These are phyloP conservation scores for Fermentozyma sake DNA, from an alignment of 1,139 yeast species.

Conservation along the genomic window DNA sequence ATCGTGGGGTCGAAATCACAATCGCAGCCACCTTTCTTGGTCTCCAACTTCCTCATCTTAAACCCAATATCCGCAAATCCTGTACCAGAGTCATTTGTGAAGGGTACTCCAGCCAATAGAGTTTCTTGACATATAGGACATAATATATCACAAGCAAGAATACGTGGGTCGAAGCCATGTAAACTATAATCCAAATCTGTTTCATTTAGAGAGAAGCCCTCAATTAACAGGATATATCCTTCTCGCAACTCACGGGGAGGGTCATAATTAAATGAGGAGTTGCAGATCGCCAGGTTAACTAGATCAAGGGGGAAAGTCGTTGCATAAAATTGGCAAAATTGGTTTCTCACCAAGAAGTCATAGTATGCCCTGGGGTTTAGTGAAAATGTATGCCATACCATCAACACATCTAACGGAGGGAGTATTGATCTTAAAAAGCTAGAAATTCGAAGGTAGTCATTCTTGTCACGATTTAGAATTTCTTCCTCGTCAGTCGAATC, in stretches of 20 bases:
- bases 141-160: slow-evolving; percentile 6
- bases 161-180: slow-evolving; percentile 3
- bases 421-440: no score
- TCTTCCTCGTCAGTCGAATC: slow-evolving; percentile 1
- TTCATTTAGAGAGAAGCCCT: slow-evolving; percentile 3
- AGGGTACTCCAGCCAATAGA: slow-evolving; percentile 10
- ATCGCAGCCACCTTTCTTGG: slow-evolving; percentile 5
- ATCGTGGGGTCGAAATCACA: slow-evolving; percentile 5
- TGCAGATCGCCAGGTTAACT: slow-evolving; percentile 18
- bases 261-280: slow-evolving; percentile 16
- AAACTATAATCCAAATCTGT: slow-evolving; percentile 3
- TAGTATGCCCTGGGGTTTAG: slow-evolving; percentile 25
- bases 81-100: slow-evolving; percentile 10
- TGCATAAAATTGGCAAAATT: slow-evolving; percentile 17
- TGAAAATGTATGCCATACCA: slow-evolving; percentile 38
- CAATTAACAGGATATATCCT: slow-evolving; percentile 7
- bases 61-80: slow-evolving; percentile 23
- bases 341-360: slow-evolving; percentile 24
- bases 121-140: slow-evolving; percentile 18
- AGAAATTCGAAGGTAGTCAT: no score
- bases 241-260: slow-evolving; percentile 8
- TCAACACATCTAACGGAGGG: slow-evolving; percentile 34
- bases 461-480: slow-evolving; percentile 4
- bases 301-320: slow-evolving; percentile 24
- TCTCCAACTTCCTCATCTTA: slow-evolving; percentile 1